Evolutionary conservation across 2,329 filamentous ascomycete species (phyloP), one percentile per base, ranked within the genome.

Genomic region (Simplicillium aogashimaense): DNA sequence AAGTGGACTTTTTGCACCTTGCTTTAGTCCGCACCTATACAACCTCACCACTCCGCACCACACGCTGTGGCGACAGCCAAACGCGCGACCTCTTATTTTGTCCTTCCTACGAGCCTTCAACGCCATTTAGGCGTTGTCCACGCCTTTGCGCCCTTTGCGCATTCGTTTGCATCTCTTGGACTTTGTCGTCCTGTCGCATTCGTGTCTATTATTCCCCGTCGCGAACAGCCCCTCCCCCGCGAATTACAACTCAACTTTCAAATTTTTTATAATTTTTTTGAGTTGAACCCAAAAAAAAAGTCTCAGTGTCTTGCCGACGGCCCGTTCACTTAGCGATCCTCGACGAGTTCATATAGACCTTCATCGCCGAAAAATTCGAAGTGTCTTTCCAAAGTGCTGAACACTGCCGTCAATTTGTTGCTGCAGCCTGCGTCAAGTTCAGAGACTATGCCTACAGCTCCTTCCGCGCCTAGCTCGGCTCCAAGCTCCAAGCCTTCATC

Each of bases 401-500:
- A 32, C 15, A 13, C 15, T 32, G 15, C 13, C 30, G 30, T n/a
- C 30, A 32, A 32, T 15, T 15, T n/a, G n/a, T 32, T 32, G 7
- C 13, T 32, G 12, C 30, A 32, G 11, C 30, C 11, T 12, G 4
- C 5, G 20, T 25, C 30, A 15, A 32, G 6, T 32, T 5, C 15
- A n/a, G 30, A 13, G 30, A 60, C 53, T 47, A 63, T 63, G 59
- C 57, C 55, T 45, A 52, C 57, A 29, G 48, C 51, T 43, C 51
- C 55, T 29, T 56, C 57, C 35, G 60, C 63, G 45, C 57, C 61
- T 25, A 55, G 63, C 37, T 69, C 69, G 40, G 57, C 56, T 44
- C 57, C 64, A 47, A 66, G 64, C 38, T 73, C 69, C 17, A 70
- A 72, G 46, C 58, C 69, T 13, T 67, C 69, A 13, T 73, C 69